A percentile compares a stretch with the other conserved stretches of the same genome.
These are phyloP conservation scores for barley (Hordeum vulgare) DNA, from an alignment of 176 grass and related monocot species.

Conservation along the genomic window MorexV3_pseudomolecules_assembly NC_058519.1:239853257-239853756, in stretches of 20 bases:
- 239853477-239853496: too few species aligned
- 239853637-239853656: not conserved
- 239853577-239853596: not conserved
- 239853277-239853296: conserved; percentile 75
- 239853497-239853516: too few species aligned
- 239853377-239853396: not conserved
- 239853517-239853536: too few species aligned
- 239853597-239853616: not conserved
- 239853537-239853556: too few species aligned
- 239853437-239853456: too few species aligned
- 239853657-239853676: not conserved
- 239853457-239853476: too few species aligned
- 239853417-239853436: not conserved
- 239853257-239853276: conserved; percentile 98
- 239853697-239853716: not conserved
- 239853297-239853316: conserved; percentile 97
- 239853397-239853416: conserved; percentile 8
- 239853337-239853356: too few species aligned
- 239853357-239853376: not conserved
- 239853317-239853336: not conserved
- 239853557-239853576: too few species aligned
- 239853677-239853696: not conserved
- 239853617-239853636: conserved; percentile 3
- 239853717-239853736: not conserved
- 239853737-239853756: not conserved